Evolutionary conservation across 257 asterid species (phyloP).

Genomic region (Rauvolfia tetraphylla): DNA sequence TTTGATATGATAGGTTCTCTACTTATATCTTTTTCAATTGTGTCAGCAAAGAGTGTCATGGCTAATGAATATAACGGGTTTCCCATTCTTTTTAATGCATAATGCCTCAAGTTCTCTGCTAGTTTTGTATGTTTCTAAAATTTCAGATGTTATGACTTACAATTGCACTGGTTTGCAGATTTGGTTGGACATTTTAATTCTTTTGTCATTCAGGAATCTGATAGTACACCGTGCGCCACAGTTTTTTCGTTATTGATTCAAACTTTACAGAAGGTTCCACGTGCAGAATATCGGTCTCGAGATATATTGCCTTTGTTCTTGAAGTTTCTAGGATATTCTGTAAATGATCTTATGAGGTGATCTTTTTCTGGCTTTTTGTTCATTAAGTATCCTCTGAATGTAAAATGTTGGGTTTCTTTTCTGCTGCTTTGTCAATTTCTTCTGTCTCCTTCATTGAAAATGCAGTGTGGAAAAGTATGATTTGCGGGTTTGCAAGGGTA

Average conservation of each 20-base stretch:
- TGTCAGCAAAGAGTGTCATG: neutral
- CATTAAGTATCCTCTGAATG: neutral
- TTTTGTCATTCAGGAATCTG: slow-evolving; percentile 37
- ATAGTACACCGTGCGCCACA: slow-evolving; percentile 47
- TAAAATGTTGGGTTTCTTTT: neutral
- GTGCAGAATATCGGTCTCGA: slow-evolving; percentile 61
- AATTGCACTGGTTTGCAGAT: slow-evolving; percentile 43
- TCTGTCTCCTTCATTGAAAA: slow-evolving; percentile 14
- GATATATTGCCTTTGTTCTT: slow-evolving; percentile 73
- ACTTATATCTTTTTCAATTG: neutral
- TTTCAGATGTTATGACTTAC: neutral
- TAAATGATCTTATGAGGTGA: slow-evolving; percentile 51
- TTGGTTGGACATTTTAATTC: slow-evolving; percentile 56
- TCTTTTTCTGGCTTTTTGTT: slow-evolving; percentile 9
- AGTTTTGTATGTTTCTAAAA: neutral
- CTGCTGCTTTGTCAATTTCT: neutral
- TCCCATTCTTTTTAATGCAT: neutral
- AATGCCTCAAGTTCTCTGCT: neutral
- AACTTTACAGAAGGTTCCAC: slow-evolving; percentile 65
- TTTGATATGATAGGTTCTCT: neutral
- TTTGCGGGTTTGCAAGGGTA: slow-evolving; percentile 41
- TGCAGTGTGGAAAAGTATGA: slow-evolving; percentile 49
- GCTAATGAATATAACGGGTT: neutral
- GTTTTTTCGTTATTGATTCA: slow-evolving; percentile 65
- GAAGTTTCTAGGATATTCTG: slow-evolving; percentile 71